These are phyloP conservation scores for Colletotrichum horii DNA, from an alignment of 2,329 filamentous ascomycete genomes.

Conservation along the genomic window DNA sequence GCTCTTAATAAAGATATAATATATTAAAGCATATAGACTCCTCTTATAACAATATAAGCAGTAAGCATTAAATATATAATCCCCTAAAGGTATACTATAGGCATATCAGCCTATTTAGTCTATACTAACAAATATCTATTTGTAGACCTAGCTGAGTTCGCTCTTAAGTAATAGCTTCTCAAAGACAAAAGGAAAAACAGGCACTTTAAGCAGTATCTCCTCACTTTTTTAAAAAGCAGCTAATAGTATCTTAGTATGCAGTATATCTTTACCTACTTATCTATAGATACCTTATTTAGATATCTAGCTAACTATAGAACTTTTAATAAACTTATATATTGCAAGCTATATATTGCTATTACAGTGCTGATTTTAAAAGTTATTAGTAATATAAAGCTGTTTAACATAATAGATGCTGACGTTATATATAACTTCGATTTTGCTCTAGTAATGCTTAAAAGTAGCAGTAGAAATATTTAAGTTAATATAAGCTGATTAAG, in stretches of 20 bases:
- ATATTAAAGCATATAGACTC: not conserved
- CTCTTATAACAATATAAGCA: not conserved
- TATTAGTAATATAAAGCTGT: not conserved
- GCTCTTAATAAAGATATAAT: not conserved
- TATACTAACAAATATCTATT: not conserved
- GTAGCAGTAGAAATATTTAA: not conserved
- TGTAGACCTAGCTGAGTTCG: not conserved
- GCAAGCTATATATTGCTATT: not conserved
- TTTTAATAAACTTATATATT: not conserved
- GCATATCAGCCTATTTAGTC: not conserved
- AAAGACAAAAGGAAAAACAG: not conserved
- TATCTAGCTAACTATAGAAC: not conserved
- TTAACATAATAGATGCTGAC: not conserved
- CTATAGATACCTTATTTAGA: not conserved
- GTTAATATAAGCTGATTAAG: not conserved
- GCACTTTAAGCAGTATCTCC: not conserved
- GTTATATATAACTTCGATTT: not conserved
- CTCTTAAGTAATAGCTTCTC: not conserved
- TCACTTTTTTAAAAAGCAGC: not conserved
- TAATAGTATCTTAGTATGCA: not conserved
- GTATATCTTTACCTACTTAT: not conserved
- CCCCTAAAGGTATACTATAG: not conserved
- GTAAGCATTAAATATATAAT: not conserved
- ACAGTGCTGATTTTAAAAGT: not conserved
- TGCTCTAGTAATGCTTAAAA: not conserved